These are phyloP conservation scores for Aureobasidium sp. DNA, from an alignment of 2,329 filamentous ascomycete genomes.

Conservation along the genomic window DNA sequence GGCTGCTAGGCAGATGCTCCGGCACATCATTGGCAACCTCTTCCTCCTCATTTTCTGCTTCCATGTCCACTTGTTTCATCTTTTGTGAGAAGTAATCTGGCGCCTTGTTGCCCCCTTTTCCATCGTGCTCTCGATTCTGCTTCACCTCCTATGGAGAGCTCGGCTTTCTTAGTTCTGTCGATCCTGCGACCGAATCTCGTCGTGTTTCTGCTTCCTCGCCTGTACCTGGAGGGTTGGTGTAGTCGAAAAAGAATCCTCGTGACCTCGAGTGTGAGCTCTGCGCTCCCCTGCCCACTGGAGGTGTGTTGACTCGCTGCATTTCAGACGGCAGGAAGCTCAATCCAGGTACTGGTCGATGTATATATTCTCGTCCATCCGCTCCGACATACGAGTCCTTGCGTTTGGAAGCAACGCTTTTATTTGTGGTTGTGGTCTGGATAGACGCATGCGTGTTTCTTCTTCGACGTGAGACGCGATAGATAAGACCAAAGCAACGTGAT, in stretches of 20 bases:
- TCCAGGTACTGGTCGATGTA: not conserved
- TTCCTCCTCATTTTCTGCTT: constrained; percentile 2
- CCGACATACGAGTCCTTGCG: constrained; percentile 1
- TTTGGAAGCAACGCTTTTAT: not conserved
- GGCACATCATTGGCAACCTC: constrained; percentile 28
- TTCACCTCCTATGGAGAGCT: not conserved
- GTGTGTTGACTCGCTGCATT: constrained; percentile 23
- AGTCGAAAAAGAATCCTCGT: constrained; percentile 22
- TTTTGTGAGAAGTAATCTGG: constrained; percentile 13
- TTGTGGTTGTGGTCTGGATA: not conserved
- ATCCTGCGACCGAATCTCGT: constrained; percentile 1
- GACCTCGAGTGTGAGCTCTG: constrained; percentile 12
- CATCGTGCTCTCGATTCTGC: not conserved
- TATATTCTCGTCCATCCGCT: not conserved
- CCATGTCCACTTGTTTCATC: constrained; percentile 8
- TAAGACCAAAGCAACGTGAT: not conserved
- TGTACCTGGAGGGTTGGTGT: constrained; percentile 8
- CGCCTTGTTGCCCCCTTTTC: not conserved
- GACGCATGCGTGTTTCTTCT: not conserved
- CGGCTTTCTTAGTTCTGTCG: not conserved
- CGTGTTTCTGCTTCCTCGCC: not conserved
- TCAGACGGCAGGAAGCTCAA: constrained; percentile 16
- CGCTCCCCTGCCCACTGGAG: constrained; percentile 15
- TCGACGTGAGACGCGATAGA: not conserved
- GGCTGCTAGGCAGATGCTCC: constrained; percentile 35